Evolutionary conservation across 2,329 filamentous ascomycete genomes (phyloP).

Genomic region (Microcyclospora pomicola): DNA sequence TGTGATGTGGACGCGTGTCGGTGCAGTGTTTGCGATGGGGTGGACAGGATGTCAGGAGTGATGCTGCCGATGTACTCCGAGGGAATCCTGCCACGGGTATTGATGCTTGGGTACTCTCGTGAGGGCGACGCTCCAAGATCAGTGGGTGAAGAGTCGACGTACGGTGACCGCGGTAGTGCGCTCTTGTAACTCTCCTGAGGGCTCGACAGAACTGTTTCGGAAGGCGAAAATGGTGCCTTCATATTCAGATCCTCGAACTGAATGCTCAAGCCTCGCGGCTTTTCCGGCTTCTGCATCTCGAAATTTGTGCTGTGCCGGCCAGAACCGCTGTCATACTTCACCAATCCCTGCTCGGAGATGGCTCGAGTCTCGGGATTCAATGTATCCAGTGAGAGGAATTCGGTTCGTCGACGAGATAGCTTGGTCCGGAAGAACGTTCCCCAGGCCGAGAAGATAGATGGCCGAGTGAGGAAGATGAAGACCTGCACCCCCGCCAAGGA

Average conservation of each 20-base stretch:
- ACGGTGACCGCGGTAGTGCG: slow-evolving; percentile 2
- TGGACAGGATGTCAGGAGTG: too few relatives aligned
- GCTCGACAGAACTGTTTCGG: slow-evolving; percentile 17
- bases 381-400: slow-evolving; percentile 84
- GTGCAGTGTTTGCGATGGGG: too few relatives aligned
- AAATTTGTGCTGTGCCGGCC: too few relatives aligned
- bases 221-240: slow-evolving; percentile 3
- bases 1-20: too few relatives aligned
- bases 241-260: slow-evolving; percentile 5
- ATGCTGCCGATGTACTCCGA: too few relatives aligned
- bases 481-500: slow-evolving; percentile 73
- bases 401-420: slow-evolving; percentile 43
- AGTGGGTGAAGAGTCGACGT: too few relatives aligned
- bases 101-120: too few relatives aligned
- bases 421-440: slow-evolving; percentile 44
- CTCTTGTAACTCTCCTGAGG: slow-evolving; percentile 10
- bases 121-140: too few relatives aligned
- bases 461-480: slow-evolving; percentile 65
- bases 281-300: too few relatives aligned
- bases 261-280: too few relatives aligned
- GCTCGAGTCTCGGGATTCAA: slow-evolving; percentile 11
- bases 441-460: slow-evolving; percentile 81
- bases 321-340: slow-evolving; percentile 10
- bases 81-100: too few relatives aligned
- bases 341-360: slow-evolving; percentile 11